A percentile compares a stretch with the other conserved stretches of the same genome.
Evolutionary conservation across 1,284 basidiomycete genomes (phyloP).

Genomic region (Fomes fomentarius): DNA sequence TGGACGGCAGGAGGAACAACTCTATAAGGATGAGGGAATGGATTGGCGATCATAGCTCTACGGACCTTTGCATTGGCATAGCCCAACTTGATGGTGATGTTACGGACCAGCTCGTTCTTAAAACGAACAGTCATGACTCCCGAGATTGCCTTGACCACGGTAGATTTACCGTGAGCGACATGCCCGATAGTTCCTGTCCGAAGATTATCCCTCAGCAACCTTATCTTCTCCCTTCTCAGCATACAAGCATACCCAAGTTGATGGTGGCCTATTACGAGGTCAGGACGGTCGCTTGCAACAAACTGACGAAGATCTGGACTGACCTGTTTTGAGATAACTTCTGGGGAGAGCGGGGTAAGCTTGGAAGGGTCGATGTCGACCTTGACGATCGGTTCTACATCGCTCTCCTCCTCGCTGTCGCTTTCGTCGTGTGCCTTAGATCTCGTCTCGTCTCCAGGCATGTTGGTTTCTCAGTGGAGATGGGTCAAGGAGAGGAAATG

Average conservation of each 20-base stretch:
- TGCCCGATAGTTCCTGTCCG: slow-evolving; percentile 90
- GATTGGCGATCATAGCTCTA: background rate
- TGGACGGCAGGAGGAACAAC: background rate
- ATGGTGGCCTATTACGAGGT: slow-evolving; percentile 94
- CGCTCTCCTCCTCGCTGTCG: slow-evolving; percentile 63
- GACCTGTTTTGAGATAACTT: slow-evolving; percentile 98
- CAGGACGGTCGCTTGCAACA: too few species aligned
- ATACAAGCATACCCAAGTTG: slow-evolving; percentile 65
- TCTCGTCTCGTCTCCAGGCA: slow-evolving; percentile 53
- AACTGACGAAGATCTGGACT: slow-evolving; percentile 32
- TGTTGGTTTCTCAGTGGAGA: background rate
- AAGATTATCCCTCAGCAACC: slow-evolving; percentile 12
- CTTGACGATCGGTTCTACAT: slow-evolving; percentile 56
- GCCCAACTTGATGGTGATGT: slow-evolving; percentile 99
- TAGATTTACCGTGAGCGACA: slow-evolving; percentile 99
- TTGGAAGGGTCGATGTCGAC: slow-evolving; percentile 79
- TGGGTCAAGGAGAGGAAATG: background rate
- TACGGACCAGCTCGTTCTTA: slow-evolving; percentile 97
- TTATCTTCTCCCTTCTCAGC: slow-evolving; percentile 6
- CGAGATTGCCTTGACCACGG: slow-evolving; percentile 99
- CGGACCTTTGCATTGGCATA: slow-evolving; percentile 96
- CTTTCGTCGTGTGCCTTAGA: slow-evolving; percentile 67
- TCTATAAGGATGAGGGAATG: background rate
- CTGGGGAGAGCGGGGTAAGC: slow-evolving; percentile 90
- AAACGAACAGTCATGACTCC: slow-evolving; percentile 99